Base-by-base conservation (phyloP, 345 rosid species). In the Aquilaria malaccensis region DNA sequence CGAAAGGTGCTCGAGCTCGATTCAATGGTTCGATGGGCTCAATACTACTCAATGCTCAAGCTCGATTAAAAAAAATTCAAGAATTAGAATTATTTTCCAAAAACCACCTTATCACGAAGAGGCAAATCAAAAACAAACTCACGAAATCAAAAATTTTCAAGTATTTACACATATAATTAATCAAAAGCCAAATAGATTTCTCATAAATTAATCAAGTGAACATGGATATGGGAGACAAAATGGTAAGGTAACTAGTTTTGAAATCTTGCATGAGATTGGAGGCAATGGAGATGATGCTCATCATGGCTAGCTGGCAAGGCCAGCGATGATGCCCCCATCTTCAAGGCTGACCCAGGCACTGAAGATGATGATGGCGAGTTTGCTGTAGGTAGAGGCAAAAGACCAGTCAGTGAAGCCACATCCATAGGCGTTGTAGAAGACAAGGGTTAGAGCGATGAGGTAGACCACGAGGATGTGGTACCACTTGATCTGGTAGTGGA, bases 321-420 rank as follows among this genome's bases (percentile, higher is more conserved):
- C 97, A 0, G 96, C 97, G 1, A 91, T 53, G 59, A 91, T 64
- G 2, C 96, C 97, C 0, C 98, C 96, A 2, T 74, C 52, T 11
- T 71, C 74, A 0, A 76, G 70, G 30, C 91, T 94, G 33, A 83
- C 89, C 98, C 92, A 91, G 11, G 89, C 74, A 60, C 94, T 84
- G 64, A 88, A 88, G 47, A 85, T 74, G 60, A 91, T 75, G 76
- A 91, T 91, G 32, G 89, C 86, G 0, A 91, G 59, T 66, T 91
- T 91, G 6, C 97, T 96, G 5, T 91, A 88, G 70, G 87, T 91
- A 60, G 96, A 88, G 31, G 95, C 96, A 1, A 91, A 81, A 22
- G 95, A 88, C 98, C 98, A 88, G 46, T 88, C 91, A 0, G 89
- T 84, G 52, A 91, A 89, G 29, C 98, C 96, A 9, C 88, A 81